Conservation (phyloP, 768 basidiomycete species). For the Clitopilus passeckerianus region DNA sequence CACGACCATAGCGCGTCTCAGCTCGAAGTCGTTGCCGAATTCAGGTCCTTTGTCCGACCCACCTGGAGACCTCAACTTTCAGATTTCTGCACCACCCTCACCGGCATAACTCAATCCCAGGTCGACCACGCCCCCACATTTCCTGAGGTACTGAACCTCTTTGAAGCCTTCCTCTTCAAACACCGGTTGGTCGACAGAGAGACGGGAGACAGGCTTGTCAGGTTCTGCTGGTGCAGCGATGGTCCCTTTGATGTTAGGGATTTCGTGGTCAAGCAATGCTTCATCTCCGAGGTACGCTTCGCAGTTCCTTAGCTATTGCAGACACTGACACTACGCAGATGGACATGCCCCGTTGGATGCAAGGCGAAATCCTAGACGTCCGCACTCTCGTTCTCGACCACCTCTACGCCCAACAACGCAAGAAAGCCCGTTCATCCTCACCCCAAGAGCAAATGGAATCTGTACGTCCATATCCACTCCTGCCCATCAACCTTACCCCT, state of each 20-base stretch:
- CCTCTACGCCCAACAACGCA: constrained; percentile 22
- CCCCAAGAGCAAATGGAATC: constrained; percentile 6
- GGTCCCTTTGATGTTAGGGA: constrained; percentile 82
- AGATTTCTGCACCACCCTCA: constrained; percentile 80
- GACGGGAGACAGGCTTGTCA: constrained; percentile 50
- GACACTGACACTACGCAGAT: constrained; percentile 31
- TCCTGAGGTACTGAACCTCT: constrained; percentile 55
- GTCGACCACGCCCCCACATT: constrained; percentile 80
- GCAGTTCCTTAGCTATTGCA: constrained; percentile 5
- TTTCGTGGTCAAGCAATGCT: constrained; percentile 87
- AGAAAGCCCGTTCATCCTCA: constrained; percentile 6
- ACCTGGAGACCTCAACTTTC: constrained; percentile 82
- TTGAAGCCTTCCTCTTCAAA: constrained; percentile 63
- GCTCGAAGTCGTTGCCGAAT: constrained; percentile 74
- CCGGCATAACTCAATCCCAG: constrained; percentile 87
- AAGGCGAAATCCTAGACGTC: constrained; percentile 71
- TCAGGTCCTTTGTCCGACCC: constrained; percentile 84
- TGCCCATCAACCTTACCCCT: neutral
- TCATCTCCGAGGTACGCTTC: constrained; percentile 67
- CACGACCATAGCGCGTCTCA: constrained; percentile 44
- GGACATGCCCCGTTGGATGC: constrained; percentile 68
- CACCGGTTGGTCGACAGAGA: constrained; percentile 64
- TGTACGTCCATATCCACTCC: constrained; percentile 12
- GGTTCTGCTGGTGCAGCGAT: constrained; percentile 81
- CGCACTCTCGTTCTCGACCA: constrained; percentile 53